These are phyloP conservation scores for Iberis pinnata DNA, from an alignment of 345 rosid genomes.

Conservation along the genomic window DNA sequence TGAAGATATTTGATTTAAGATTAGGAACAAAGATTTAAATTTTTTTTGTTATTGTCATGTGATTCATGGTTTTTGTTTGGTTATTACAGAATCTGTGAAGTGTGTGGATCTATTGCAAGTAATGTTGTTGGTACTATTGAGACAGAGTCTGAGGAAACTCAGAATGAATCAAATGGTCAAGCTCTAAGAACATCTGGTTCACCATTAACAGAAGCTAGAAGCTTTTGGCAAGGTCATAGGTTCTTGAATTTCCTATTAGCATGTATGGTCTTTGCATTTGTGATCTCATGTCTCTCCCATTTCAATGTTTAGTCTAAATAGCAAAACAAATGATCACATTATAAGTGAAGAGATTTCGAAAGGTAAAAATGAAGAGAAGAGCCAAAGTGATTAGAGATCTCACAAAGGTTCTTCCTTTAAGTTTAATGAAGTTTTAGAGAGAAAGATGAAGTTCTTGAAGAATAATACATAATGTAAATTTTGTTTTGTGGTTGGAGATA, in stretches of 20 bases:
- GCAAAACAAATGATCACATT: no score
- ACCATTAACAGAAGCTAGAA: conserved; percentile 36
- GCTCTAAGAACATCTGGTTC: conserved; percentile 24
- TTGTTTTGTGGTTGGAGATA: conserved; percentile 24
- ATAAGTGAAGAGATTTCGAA: no score
- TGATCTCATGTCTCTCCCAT: conserved; percentile 90
- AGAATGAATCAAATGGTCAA: conserved; percentile 39
- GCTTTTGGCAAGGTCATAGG: conserved; percentile 76
- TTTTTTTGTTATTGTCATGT: background rate
- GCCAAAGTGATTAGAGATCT: no score
- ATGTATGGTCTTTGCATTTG: conserved; percentile 89
- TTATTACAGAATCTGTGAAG: conserved; percentile 88
- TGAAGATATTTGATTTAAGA: no score
- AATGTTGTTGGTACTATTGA: conserved; percentile 56
- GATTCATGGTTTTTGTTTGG: conserved; percentile 5
- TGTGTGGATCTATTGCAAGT: conserved; percentile 73
- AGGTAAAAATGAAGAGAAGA: no score
- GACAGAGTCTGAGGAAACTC: conserved; percentile 23
- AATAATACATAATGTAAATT: conserved; percentile 19
- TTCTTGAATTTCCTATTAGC: conserved; percentile 85
- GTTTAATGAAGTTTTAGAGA: conserved; percentile 12
- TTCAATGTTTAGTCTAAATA: no score
- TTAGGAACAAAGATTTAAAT: background rate
- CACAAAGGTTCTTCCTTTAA: conserved; percentile 11
- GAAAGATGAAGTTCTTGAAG: no score